Base-by-base conservation (phyloP, 148 eudicot genomes). In the Diospyros kaki region DNA sequence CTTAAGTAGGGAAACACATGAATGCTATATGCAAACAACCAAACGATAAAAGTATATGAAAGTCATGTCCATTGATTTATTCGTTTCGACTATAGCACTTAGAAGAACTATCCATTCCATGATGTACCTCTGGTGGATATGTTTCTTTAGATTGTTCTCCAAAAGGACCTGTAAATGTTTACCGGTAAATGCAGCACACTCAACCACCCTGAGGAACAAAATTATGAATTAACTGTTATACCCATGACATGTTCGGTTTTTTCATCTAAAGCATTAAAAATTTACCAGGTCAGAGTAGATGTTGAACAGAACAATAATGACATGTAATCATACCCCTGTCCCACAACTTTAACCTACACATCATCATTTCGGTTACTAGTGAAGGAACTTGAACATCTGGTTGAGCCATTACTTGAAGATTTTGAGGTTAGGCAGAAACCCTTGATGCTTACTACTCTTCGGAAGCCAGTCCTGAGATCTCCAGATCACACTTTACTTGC, bases 121-220 rank as follows among this genome's bases (percentile, higher is more conserved):
- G 40, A 40, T 7, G 67, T 93, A 95, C 99, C 98, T 95, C 93
- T 50, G 90, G 82, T 76, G 98, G 97, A 84, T 87, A 86, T 58
- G 78, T 77, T 77, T 82, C 86, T 74, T 76, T 83, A 71, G 56
- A 65, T 75, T 83, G 66, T 61, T 73, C 66, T 87, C 89, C 11
- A 91, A 82, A 50, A 88, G 82, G 77, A 95, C 86, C 99, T 98
- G 93, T 64, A 87, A 87, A 81, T 91, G 88, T 72, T 81, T 84
- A 77, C 98, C 96, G 6, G 94, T 84, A 81, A 95, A 93, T 69
- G 97, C 99, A 77, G 87, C 83, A n/a, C 99, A 87, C 43, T 98
- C 99, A 81, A 95, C 91, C 76, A 95, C 82, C 62, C 99, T 84
- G 84, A 9, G 54, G 70, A 46, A 69, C 53, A 67, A 66, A n/a